Evolutionary conservation across 306 rosid genomes (phyloP).

Genomic region (Rosa rugosa): DNA sequence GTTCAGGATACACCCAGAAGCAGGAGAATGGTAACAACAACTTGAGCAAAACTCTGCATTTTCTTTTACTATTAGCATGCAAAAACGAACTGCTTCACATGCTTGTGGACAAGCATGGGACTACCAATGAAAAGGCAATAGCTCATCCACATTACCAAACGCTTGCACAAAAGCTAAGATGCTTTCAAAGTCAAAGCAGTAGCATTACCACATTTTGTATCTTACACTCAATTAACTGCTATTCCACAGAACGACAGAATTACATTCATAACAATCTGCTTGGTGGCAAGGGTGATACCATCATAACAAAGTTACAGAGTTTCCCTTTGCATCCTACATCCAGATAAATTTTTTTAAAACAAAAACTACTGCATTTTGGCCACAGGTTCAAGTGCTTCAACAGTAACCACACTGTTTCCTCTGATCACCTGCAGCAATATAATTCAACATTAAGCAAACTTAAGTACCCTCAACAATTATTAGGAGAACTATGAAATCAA

Average conservation of each 20-base stretch:
- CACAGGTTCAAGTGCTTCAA: conserved; percentile 98
- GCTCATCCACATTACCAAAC: neutral
- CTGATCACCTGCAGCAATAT: conserved; percentile 73
- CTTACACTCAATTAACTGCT: conserved; percentile 8
- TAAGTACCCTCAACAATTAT: neutral
- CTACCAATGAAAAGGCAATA: neutral
- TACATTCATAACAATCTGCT: conserved; percentile 9
- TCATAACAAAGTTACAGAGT: conserved; percentile 12
- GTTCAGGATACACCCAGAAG: neutral
- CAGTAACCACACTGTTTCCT: conserved; percentile 97
- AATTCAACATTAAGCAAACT: conserved; percentile 6
- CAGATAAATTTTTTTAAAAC: conserved; percentile 1
- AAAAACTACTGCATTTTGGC: conserved; percentile 47
- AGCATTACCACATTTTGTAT: neutral
- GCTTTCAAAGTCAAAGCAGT: neutral
- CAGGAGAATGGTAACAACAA: neutral
- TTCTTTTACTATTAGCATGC: neutral
- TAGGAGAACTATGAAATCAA: conserved; percentile 2
- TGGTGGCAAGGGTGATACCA: neutral
- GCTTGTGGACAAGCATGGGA: neutral
- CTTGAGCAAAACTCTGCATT: neutral
- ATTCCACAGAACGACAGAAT: conserved; percentile 8
- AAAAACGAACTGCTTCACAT: too few species aligned
- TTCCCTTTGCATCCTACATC: conserved; percentile 12
- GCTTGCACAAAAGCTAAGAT: neutral